Percentiles rank a stretch among this genome's conserved stretches.
Conservation (phyloP, 306 rosid genomes). For the Gillenia trifoliata region DNA sequence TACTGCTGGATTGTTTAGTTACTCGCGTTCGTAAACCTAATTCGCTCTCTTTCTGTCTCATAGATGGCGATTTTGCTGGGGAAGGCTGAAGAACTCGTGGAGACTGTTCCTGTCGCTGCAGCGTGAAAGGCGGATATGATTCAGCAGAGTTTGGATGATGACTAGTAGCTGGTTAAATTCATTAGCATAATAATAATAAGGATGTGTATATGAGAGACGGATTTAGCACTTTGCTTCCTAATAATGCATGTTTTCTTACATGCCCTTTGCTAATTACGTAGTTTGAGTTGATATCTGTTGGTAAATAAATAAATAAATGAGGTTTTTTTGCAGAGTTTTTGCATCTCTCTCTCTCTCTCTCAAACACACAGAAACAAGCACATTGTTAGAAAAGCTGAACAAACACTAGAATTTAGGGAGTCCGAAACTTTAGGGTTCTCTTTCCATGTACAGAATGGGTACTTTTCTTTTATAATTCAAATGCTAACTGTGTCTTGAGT, state of each 20-base stretch:
- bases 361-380: neutral
- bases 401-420: no score
- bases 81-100: conserved; percentile 27
- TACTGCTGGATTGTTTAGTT: neutral
- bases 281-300: no score
- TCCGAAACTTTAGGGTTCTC: no score
- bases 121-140: conserved; percentile 19
- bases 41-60: conserved; percentile 7
- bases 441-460: no score
- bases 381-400: no score
- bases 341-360: neutral
- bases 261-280: neutral
- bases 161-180: neutral
- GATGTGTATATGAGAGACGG: neutral
- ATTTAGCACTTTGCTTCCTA: neutral
- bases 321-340: neutral
- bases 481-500: no score
- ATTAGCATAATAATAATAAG: neutral
- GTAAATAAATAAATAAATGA: neutral
- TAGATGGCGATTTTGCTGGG: conserved; percentile 56
- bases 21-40: neutral
- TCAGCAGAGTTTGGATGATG: neutral
- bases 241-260: neutral
- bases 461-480: no score
- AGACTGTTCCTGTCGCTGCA: conserved; percentile 21